Conservation (phyloP, 169 alveolate genomes). For the Condylostoma magnum region DNA sequence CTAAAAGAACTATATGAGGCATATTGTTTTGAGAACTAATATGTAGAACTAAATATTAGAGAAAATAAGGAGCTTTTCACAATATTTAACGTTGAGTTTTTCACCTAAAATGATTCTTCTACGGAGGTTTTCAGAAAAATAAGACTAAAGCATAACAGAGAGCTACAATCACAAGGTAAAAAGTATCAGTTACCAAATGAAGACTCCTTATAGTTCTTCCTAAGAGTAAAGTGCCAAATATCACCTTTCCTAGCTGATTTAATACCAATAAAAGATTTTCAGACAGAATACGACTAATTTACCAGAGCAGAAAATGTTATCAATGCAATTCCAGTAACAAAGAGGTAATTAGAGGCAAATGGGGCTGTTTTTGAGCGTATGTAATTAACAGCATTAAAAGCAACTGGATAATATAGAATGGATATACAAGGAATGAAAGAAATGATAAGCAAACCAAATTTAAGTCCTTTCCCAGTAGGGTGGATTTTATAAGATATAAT, state of each 20-base stretch:
- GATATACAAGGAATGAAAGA: neutral
- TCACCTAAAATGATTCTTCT: neutral
- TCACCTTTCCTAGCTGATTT: neutral
- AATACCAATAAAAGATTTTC: neutral
- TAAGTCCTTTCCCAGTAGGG: neutral
- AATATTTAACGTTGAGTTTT: neutral
- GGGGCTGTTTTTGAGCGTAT: conserved; percentile 5
- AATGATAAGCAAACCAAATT: neutral
- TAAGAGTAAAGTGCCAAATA: neutral
- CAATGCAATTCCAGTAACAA: neutral
- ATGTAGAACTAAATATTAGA: neutral
- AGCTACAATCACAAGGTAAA: neutral
- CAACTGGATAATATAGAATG: neutral
- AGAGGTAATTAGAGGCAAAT: neutral
- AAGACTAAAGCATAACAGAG: neutral
- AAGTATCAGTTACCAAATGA: neutral
- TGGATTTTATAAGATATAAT: neutral
- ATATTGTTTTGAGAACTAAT: neutral
- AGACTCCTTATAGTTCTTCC: neutral
- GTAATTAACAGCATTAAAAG: neutral
- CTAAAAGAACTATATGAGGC: neutral
- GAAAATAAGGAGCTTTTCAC: neutral
- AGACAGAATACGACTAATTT: conserved; percentile 4
- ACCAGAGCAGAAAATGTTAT: conserved; percentile 4
- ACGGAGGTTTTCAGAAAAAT: conserved; percentile 17